Conservation (phyloP, 2,329 filamentous ascomycete genomes). For the Scolecobasidium constrictum region DNA sequence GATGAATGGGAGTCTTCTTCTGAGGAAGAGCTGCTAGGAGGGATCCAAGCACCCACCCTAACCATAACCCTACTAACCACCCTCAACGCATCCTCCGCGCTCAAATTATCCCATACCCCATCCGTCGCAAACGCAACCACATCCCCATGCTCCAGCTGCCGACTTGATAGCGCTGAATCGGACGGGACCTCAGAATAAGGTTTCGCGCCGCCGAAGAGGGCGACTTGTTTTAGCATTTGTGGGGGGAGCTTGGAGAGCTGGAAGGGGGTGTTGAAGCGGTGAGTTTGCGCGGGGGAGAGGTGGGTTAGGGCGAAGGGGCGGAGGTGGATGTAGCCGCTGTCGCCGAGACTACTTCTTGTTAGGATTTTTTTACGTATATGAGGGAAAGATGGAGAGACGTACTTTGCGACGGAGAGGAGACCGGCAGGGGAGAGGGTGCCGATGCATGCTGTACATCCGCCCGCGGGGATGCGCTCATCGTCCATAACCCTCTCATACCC, state of each 20-base stretch:
- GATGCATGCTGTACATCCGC: conserved; percentile 88
- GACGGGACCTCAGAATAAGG: conserved; percentile 74
- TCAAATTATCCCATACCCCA: conserved; percentile 92
- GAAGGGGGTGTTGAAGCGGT: conserved; percentile 95
- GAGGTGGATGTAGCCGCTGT: conserved; percentile 85
- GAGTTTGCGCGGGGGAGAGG: conserved; percentile 77
- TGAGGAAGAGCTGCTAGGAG: conserved; percentile 38
- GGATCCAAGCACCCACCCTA: conserved; percentile 61
- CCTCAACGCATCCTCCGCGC: conserved; percentile 76
- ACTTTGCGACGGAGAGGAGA: conserved; percentile 75
- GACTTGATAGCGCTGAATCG: conserved; percentile 70
- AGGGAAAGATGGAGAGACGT: conserved; percentile 12
- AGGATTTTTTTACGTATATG: conserved; percentile 8
- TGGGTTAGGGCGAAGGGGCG: conserved; percentile 76
- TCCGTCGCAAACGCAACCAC: conserved; percentile 91
- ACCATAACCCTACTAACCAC: conserved; percentile 72
- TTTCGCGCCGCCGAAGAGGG: conserved; percentile 59
- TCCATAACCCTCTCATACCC: conserved; percentile 75
- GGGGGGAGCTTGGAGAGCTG: conserved; percentile 84
- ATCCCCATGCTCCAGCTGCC: conserved; percentile 76
- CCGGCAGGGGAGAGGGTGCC: conserved; percentile 65
- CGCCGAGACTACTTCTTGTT: conserved; percentile 50
- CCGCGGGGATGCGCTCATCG: conserved; percentile 64
- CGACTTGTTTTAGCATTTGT: conserved; percentile 65
- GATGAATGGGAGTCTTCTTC: conserved; percentile 31